These are phyloP conservation scores for Cyamopsis tetragonoloba DNA, from an alignment of 306 rosid species.

Conservation along the genomic window DNA sequence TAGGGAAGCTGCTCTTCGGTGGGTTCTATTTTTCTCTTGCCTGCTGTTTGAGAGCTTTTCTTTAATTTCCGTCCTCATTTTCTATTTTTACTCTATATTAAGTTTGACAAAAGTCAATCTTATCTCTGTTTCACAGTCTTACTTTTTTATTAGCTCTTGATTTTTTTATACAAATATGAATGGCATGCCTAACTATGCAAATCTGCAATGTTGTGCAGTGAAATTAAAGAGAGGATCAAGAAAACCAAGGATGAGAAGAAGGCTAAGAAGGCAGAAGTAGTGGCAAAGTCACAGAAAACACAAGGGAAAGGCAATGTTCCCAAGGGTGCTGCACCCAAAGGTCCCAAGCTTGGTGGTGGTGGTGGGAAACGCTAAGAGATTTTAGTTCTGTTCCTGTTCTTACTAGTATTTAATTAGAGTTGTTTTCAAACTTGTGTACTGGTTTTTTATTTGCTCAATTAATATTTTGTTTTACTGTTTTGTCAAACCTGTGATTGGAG, in stretches of 20 bases:
- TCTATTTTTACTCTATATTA: no score
- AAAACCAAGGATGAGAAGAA: conserved; percentile 87
- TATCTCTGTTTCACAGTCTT: no score
- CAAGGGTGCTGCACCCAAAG: conserved; percentile 71
- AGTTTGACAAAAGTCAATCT: no score
- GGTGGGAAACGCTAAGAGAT: conserved; percentile 78
- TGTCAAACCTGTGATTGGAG: no score
- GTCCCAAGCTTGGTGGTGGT: conserved; percentile 88
- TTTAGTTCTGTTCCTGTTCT: conserved; percentile 14
- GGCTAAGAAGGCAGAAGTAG: conserved; percentile 77
- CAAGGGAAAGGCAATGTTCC: conserved; percentile 47
- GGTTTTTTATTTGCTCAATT: no score
- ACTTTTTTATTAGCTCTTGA: no score
- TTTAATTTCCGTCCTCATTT: no score
- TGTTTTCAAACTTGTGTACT: conserved; percentile 15
- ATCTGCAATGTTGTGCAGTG: conserved; percentile 56
- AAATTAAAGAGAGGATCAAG: conserved; percentile 81
- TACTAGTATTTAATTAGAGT: conserved; percentile 18
- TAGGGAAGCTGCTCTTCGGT: conserved; percentile 33
- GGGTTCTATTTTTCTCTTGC: background rate
- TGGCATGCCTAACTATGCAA: no score
- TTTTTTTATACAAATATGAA: no score
- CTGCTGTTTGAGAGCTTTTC: background rate
- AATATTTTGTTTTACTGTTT: no score
- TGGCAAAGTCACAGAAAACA: conserved; percentile 51